Conservation (phyloP, 305 asterid species). For the Solanum hybrid region DNA sequence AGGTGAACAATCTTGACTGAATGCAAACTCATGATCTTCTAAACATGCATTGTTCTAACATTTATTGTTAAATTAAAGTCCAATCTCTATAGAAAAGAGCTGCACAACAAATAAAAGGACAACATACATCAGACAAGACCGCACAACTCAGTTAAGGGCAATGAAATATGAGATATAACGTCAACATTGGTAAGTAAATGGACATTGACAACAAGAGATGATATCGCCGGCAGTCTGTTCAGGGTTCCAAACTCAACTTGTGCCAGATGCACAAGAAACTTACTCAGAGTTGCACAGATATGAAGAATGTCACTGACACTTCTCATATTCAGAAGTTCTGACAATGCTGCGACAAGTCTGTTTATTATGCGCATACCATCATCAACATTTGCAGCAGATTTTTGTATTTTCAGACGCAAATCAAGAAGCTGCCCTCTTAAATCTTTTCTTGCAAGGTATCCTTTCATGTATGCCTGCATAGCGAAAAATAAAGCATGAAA, state of each 20-base stretch:
- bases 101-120: neutral
- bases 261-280: conserved; percentile 8
- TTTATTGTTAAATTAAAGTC: neutral
- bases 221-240: neutral
- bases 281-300: conserved; percentile 85
- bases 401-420: conserved; percentile 68
- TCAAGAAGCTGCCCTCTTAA: conserved; percentile 58
- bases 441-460: conserved; percentile 75
- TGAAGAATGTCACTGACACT: conserved; percentile 82
- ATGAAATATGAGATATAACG: neutral
- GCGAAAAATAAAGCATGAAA: neutral
- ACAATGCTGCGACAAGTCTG: conserved; percentile 77
- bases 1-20: neutral
- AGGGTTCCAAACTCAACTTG: neutral
- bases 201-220: neutral
- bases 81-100: neutral
- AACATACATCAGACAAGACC: neutral
- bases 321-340: conserved; percentile 75
- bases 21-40: neutral
- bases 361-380: conserved; percentile 80
- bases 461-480: conserved; percentile 83
- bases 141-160: neutral
- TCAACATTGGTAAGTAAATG: neutral
- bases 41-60: neutral
- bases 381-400: conserved; percentile 80